Evolutionary conservation across 768 basidiomycete species (phyloP), one percentile per base, ranked within the genome.

Genomic region (Clavaria fumosa): DNA sequence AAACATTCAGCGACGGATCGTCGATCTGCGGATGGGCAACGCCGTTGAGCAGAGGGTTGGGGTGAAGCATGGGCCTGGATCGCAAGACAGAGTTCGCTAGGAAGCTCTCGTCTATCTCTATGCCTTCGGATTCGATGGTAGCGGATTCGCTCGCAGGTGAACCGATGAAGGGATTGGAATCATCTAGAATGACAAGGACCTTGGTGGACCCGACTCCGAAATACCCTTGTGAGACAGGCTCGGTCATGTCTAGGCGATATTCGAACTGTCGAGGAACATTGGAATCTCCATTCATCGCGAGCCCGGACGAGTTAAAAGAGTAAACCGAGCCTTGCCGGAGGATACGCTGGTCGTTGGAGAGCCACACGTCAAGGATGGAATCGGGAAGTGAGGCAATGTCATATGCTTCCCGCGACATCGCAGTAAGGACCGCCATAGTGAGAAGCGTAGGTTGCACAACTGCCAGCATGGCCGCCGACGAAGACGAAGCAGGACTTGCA

Each of bases 101-200:
- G 53, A 86, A 86, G 12, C 57, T 66, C 48, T 84, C 76, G 47
- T 69, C 70, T 37, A 86, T 86, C 53, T 84, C 82, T 33, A 83
- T 52, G 12, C 45, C 50, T 22, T 75, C 72, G 26, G 15, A 17
- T 45, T 32, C 26, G 50, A 51, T 12, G 34, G 5, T 27, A 43
- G 34, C 12, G 32, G n/a, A 40, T 23, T 44, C 47, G 17, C 35
- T 42, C 37, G 41, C 40, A 24, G 14, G n/a, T 9, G 31, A 34
- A 38, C 42, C 34, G 30, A 44, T 43, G 10, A 44, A 38, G 20
- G 40, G 39, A n/a, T n/a, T 5, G 23, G 34, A 39, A 56, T 46
- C 15, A 52, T 51, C 18, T 58, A n/a, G 56, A 1, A 67, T 54
- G 10, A 79, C 49, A 35, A 76, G 57, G 35, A 86, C 55, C 32